Evolutionary conservation across 2,329 filamentous ascomycete species (phyloP), one percentile per base, ranked within the genome.

Genomic region (Fusarium dlaminii): DNA sequence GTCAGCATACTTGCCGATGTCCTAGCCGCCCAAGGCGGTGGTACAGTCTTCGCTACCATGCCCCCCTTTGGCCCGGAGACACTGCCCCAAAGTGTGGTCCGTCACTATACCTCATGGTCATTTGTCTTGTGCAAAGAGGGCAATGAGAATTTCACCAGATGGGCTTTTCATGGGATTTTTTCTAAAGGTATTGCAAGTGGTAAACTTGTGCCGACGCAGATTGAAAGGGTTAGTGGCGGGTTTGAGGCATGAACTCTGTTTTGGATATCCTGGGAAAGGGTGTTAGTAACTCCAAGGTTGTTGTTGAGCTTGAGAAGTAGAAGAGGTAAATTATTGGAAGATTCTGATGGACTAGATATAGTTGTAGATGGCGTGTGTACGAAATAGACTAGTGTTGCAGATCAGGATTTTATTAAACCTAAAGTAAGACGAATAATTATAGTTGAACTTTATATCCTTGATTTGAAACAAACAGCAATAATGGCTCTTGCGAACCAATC

Each of bases 301-400:
- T 39, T 54, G 51, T 54, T 18, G 51, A 54, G 51, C 24, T 54
- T 17, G 18, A 39, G 14, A 29, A 54, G 49, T 54, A 51, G 6
- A 34, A 10, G n/a, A 20, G 8, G 5, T 13, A 8, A 12, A 14
- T 8, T 20, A 2, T 4, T 8, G 2, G 8, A 24, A 5, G 4
- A 24, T 8, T 4, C 4, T 51, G 4, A 2, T 24, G 24, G n/a
- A 34, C 4, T 15, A 27, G 8, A 15, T 6, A 20, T 2, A 32
- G 29, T 20, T 51, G 11, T 15, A 24, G n/a, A 14, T 24, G 8
- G 20, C 3, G 1, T 34, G 20, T 1, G 1, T 34, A 9, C 6
- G 11, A n/a, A 20, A 34, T 14, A 24, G 3, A 20, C 48, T 34
- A 51, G 30, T 51, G n/a, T 34, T 51, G 1, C 12, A 51, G 17